Percentiles rank a stretch among this genome's conserved stretches.
These are phyloP conservation scores for Chloranthus sessilifolius DNA, from an alignment of 164 flowering plant genomes.

Conservation along the genomic window DNA sequence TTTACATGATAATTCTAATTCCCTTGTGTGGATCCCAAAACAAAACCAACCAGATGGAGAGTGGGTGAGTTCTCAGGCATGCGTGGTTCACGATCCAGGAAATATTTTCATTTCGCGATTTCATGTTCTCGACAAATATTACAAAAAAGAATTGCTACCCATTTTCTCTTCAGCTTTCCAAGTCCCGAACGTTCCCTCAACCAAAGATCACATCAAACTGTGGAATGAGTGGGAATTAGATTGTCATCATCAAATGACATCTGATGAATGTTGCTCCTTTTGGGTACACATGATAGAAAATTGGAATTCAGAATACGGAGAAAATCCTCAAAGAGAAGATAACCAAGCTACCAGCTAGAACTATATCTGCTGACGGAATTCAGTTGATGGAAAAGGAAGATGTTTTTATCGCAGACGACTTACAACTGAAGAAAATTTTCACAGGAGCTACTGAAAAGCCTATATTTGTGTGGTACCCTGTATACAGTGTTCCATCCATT, in stretches of 20 bases:
- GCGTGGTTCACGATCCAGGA: conserved; percentile 10
- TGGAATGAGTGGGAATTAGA: conserved; percentile 15
- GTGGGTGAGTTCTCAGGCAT: conserved; percentile 14
- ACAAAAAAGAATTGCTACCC: conserved; percentile 8
- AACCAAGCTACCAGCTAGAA: conserved; percentile 8
- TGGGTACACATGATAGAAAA: conserved; percentile 5
- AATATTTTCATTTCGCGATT: conserved; percentile 10
- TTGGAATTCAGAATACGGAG: conserved; percentile 5
- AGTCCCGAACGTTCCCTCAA: conserved; percentile 14
- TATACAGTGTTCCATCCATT: background rate
- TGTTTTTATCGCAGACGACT: conserved; percentile 6
- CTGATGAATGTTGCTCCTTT: conserved; percentile 7
- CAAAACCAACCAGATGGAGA: background rate
- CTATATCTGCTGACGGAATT: conserved; percentile 1
- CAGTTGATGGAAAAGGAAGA: conserved; percentile 3
- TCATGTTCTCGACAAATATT: conserved; percentile 11
- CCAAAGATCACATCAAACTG: conserved; percentile 10
- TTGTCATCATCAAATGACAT: background rate
- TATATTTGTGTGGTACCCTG: conserved; percentile 11
- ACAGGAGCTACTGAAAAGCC: background rate
- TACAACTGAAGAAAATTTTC: conserved; percentile 6
- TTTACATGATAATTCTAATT: background rate
- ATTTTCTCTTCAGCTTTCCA: conserved; percentile 14
- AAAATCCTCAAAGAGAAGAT: background rate
- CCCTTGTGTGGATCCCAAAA: conserved; percentile 13